Percentiles rank a stretch among this genome's conserved stretches.
These are phyloP conservation scores for Haberlea rhodopensis DNA, from an alignment of 257 asterid genomes.

Conservation along the genomic window DNA sequence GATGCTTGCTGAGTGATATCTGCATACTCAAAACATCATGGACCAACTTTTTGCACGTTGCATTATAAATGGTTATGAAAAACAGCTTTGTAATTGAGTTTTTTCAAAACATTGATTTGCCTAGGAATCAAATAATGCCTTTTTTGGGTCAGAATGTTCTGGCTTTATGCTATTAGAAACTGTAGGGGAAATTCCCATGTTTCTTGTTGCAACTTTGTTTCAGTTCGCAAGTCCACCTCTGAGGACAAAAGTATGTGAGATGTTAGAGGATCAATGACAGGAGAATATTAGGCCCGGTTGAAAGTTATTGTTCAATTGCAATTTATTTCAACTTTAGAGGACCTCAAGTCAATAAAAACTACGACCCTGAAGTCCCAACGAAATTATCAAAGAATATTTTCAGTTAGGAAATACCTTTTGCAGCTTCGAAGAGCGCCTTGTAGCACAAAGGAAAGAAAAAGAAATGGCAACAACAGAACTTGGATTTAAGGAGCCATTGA, in stretches of 20 bases:
- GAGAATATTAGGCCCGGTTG: background rate
- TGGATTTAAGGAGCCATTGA: slow-evolving; percentile 80
- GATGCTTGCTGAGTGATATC: background rate
- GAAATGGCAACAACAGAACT: slow-evolving; percentile 68
- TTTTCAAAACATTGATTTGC: background rate
- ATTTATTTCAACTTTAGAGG: background rate
- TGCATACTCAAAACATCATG: too few species aligned
- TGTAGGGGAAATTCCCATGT: background rate
- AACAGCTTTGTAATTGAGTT: background rate
- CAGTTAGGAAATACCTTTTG: slow-evolving; percentile 7
- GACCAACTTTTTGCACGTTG: background rate
- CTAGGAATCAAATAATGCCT: background rate
- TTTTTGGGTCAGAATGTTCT: background rate
- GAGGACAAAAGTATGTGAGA: background rate
- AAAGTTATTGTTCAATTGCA: background rate
- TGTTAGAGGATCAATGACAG: background rate
- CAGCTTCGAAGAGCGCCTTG: slow-evolving; percentile 93
- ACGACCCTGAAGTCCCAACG: background rate
- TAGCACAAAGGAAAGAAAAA: slow-evolving; percentile 74
- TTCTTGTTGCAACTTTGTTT: background rate
- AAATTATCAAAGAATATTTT: background rate
- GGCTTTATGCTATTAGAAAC: background rate
- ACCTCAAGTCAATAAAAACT: background rate
- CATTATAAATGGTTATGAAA: background rate
- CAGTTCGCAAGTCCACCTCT: background rate